Evolutionary conservation across 305 asterid species (phyloP), one percentile per base, ranked within the genome.

Genomic region (Rubia balearica): DNA sequence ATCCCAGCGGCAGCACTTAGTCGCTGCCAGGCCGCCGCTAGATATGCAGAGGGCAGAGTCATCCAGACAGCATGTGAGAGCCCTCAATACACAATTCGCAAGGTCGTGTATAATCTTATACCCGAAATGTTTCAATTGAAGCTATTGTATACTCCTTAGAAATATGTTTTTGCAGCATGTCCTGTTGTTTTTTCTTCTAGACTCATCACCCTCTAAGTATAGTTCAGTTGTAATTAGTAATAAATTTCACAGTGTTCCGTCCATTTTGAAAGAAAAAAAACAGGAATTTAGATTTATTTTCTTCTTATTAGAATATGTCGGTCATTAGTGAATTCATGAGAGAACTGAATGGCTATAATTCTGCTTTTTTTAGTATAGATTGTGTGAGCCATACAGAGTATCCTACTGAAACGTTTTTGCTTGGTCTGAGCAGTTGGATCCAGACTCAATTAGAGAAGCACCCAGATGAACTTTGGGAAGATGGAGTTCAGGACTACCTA

Each of bases 391-490:
- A 22, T 7, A 4, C 16, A 7, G 7, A 51, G 4, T 30, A 6
- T 5, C 24, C 56, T 48, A 14, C 33, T 68, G n/a, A 57, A 74
- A 40, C 59, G 69, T 11, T 16, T 9, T 69, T 72, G 17, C 33
- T 49, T 48, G 61, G 8, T 74, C 67, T 81, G 75, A 70, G 64
- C 96, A 94, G 99, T 84, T 94, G 99, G 99, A 83, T 94, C 73
- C 96, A 88, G 83, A 73, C 79, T 38, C 99, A 91, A 75, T 61
- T 94, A 70, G 85, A 85, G 75, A 83, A 88, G 81, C 93, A 94
- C 76, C 97, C 99, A 27, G 97, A 94, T 76, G 99, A 91, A 85
- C 96, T 94, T 61, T 91, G 99, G 99, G 96, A 88, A 77, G 99
- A 91, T 70, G 99, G 97, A 74, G 80, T 81, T 64, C 89, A 86